Conservation (phyloP, 1,284 basidiomycete species). For the Irpex lacteus region DNA sequence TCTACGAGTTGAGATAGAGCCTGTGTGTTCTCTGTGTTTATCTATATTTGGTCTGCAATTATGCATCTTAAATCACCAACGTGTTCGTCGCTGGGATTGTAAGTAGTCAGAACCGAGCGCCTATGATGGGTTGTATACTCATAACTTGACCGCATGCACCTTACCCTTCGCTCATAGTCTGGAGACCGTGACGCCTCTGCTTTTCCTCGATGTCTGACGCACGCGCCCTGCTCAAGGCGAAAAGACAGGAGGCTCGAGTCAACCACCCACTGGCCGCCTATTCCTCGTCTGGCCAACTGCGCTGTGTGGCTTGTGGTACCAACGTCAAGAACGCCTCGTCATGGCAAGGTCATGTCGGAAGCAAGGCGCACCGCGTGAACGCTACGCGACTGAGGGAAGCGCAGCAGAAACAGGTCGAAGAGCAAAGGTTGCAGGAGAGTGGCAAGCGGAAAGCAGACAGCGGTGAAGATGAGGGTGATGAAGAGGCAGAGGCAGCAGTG, state of each 20-base stretch:
- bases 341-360: slow-evolving; percentile 86
- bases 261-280: slow-evolving; percentile 73
- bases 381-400: slow-evolving; percentile 55
- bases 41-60: background rate
- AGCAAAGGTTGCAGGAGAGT: slow-evolving; percentile 26
- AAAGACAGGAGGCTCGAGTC: slow-evolving; percentile 69
- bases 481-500: slow-evolving; percentile 12
- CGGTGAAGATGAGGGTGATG: slow-evolving; percentile 28
- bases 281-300: slow-evolving; percentile 58
- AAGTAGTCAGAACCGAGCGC: no score
- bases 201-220: slow-evolving; percentile 58
- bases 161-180: background rate
- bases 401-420: slow-evolving; percentile 32
- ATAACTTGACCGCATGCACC: background rate
- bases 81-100: background rate
- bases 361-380: slow-evolving; percentile 69
- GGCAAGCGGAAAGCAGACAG: slow-evolving; percentile 43
- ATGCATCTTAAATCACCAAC: background rate
- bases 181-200: background rate
- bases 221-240: slow-evolving; percentile 72
- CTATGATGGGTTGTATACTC: no score
- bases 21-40: background rate
- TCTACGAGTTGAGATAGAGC: background rate
- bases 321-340: slow-evolving; percentile 70
- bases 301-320: slow-evolving; percentile 63